Conservation (phyloP, 805 yeast species). For the Kodamaea laetipori region DNA sequence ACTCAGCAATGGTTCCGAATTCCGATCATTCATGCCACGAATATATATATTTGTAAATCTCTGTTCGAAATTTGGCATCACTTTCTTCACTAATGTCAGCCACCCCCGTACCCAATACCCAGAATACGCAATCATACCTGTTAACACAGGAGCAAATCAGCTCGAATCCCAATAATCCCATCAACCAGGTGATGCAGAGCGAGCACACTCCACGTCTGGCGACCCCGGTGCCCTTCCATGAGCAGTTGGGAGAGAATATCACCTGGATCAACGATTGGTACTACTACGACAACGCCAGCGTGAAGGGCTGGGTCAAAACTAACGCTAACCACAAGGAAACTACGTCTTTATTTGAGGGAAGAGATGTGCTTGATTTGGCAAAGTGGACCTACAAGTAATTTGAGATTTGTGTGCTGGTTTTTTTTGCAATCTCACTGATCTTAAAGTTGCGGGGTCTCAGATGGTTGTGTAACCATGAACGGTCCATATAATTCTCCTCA, state of each 20-base stretch:
- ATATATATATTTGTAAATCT: neutral
- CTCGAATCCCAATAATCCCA: slow-evolving; percentile 4
- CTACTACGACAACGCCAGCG: slow-evolving; percentile 19
- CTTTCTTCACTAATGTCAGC: neutral
- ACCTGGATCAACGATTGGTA: slow-evolving; percentile 47
- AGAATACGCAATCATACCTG: neutral
- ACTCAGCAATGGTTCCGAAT: neutral
- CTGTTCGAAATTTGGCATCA: neutral
- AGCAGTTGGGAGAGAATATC: slow-evolving; percentile 24
- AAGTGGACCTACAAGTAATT: slow-evolving; percentile 28
- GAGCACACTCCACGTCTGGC: slow-evolving; percentile 15
- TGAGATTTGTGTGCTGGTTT: neutral
- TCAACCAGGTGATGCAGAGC: slow-evolving; percentile 4
- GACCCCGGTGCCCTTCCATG: slow-evolving; percentile 22
- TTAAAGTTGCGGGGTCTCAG: slow-evolving; percentile 18
- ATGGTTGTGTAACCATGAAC: slow-evolving; percentile 4
- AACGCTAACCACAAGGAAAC: slow-evolving; percentile 38
- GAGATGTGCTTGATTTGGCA: slow-evolving; percentile 50
- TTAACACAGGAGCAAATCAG: neutral
- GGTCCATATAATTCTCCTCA: too few species aligned
- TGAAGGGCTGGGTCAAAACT: slow-evolving; percentile 43
- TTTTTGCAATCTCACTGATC: too few species aligned
- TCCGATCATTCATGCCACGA: slow-evolving; percentile 5
- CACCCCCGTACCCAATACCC: neutral
- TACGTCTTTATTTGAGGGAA: slow-evolving; percentile 31